Percentiles rank a stretch among this genome's conserved stretches.
phyloP scores from a whole-genome alignment of 2,329 filamentous ascomycete species.

The Magnaporthiopsis rhizophila region DNA sequence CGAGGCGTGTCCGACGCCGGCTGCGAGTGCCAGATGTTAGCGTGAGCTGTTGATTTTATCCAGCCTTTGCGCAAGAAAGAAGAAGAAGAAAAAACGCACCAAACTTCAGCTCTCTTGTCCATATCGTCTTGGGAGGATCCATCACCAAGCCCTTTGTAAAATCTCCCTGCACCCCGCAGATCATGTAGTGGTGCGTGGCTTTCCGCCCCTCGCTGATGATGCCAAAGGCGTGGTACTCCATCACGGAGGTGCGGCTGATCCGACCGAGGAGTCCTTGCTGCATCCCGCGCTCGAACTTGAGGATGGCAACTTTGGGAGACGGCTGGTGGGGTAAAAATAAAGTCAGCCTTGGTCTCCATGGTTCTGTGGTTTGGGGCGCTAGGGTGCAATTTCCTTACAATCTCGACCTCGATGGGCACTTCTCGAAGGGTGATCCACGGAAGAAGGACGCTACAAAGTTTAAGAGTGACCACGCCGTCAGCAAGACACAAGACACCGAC shows the following conservation, averaged over 20 bases:
- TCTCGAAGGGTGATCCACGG: slow-evolving; percentile 31
- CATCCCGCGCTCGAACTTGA: slow-evolving; percentile 31
- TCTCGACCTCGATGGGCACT: slow-evolving; percentile 30
- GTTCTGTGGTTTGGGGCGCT: background rate
- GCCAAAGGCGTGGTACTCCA: slow-evolving; percentile 35
- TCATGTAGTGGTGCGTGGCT: slow-evolving; percentile 30
- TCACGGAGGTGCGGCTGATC: slow-evolving; percentile 32
- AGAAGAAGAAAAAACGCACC: slow-evolving; percentile 19
- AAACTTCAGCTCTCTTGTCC: slow-evolving; percentile 33
- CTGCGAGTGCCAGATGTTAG: slow-evolving; percentile 16
- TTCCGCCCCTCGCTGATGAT: slow-evolving; percentile 31
- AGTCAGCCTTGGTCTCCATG: slow-evolving; percentile 12
- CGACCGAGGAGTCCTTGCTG: slow-evolving; percentile 32
- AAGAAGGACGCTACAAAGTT: slow-evolving; percentile 25
- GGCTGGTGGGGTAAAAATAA: slow-evolving; percentile 17
- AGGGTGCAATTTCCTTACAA: slow-evolving; percentile 19
- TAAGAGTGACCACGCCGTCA: slow-evolving; percentile 1
- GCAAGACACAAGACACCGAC: slow-evolving; percentile 7
- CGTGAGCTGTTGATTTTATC: background rate
- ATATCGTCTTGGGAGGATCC: slow-evolving; percentile 30
- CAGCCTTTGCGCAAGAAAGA: no score
- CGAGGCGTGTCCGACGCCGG: slow-evolving; percentile 32
- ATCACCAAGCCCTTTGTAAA: slow-evolving; percentile 30
- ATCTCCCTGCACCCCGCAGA: slow-evolving; percentile 33
- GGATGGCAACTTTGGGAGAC: slow-evolving; percentile 31